Base-by-base conservation (phyloP, 192 early-diverging fungal genomes). In the Backusella macrospora region DNA sequence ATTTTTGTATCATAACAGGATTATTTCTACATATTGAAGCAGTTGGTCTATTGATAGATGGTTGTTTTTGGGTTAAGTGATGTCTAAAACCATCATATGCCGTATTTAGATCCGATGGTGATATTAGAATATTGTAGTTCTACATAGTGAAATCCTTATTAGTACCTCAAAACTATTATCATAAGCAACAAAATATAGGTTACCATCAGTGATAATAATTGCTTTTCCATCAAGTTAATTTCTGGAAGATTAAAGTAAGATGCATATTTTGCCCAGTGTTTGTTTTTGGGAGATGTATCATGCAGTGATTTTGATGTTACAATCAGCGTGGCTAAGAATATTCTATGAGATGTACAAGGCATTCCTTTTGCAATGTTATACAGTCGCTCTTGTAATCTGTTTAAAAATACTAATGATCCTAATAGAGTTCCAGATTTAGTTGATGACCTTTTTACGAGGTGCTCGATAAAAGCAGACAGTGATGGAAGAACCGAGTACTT, bases 171-270 rank as follows among this genome's bases (percentile, higher is more conserved):
- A 26, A 15, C 2, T 29, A 47, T 62, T 64, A 44, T 52, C 43
- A 65, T 42, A 44, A 18, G 12, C 16, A 18, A 43, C 14, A 39
- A 29, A 42, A 12, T 43, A 47, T 12, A 42, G 37, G 43, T 71
- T 78, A 80, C 88, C 55, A 94, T 78, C 70, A 94, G 74, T 21
- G 86, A 86, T 42, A 94, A 82, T 29, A 94, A 76, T 77, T 94
- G 93, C 72, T 91, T 90, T 69, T 94, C 93, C 93, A 94, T 94
- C 23, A 94, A 77, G 44, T 94, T 94, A 64, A 94, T 86, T 74
- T 94, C 92, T n/a, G 87, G 80, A 4, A 94, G 82, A 16, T 90
- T 89, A 69, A 93, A 94, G 64, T 90, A 79, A 0, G 80, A 79
- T 0, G 91, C 90, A 76, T 90, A 92, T 49, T 86, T 85, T 47